Evolutionary conservation across 1,139 yeast genomes (phyloP).

Genomic region (Yamadazyma kanchanaburiensis): DNA sequence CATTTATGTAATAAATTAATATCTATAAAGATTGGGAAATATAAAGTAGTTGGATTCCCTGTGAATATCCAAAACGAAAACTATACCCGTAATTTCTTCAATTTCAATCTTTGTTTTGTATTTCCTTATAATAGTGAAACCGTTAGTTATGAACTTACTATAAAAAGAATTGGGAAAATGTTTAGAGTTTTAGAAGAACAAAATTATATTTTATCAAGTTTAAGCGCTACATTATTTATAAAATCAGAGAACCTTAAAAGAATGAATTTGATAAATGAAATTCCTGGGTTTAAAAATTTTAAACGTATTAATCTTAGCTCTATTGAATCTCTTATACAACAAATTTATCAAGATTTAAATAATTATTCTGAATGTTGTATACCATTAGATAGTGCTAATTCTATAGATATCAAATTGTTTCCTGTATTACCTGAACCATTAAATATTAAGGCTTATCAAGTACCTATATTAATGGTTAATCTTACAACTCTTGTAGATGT

Average conservation of each 20-base stretch:
- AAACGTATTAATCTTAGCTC: constrained; percentile 51
- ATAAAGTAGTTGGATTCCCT: constrained; percentile 85
- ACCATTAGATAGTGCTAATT: constrained; percentile 85
- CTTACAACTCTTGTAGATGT: constrained; percentile 72
- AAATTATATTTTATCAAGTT: constrained; percentile 65
- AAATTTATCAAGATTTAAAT: constrained; percentile 87
- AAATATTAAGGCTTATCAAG: constrained; percentile 68
- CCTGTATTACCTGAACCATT: constrained; percentile 88
- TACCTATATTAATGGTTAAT: constrained; percentile 82
- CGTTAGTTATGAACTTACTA: constrained; percentile 82
- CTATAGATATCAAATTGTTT: constrained; percentile 87
- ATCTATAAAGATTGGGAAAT: constrained; percentile 67
- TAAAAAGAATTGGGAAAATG: constrained; percentile 82
- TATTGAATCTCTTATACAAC: constrained; percentile 79
- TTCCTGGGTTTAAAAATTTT: constrained; percentile 41
- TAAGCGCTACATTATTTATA: constrained; percentile 37
- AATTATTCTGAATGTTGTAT: constrained; percentile 94
- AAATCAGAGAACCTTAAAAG: constrained; percentile 17
- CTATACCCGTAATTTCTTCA: constrained; percentile 88
- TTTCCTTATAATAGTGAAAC: constrained; percentile 81
- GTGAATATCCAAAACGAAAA: constrained; percentile 71
- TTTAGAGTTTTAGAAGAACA: constrained; percentile 91
- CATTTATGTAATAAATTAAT: constrained; percentile 81
- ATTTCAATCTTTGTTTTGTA: constrained; percentile 89
- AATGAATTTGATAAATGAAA: constrained; percentile 13